phyloP scores from a whole-genome alignment of 2,329 filamentous ascomycete species.

The Cladosporium sp. region DNA sequence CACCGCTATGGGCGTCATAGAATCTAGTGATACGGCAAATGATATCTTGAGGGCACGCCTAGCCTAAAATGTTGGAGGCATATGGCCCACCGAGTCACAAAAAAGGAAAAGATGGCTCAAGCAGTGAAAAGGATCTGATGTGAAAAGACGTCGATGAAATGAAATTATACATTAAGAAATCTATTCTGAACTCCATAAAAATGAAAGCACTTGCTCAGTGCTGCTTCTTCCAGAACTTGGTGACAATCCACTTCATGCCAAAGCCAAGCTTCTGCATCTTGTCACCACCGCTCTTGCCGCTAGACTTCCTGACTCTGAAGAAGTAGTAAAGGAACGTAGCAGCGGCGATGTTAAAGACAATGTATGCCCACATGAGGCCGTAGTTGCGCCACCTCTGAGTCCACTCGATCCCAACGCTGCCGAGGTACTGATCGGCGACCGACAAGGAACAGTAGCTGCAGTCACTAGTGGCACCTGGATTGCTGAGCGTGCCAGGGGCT shows the following conservation, averaged over 20 bases:
- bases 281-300: slow-evolving; percentile 22
- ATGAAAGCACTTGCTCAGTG: not conserved
- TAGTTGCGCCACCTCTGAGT: slow-evolving; percentile 66
- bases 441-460: slow-evolving; percentile 53
- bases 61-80: not conserved
- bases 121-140: not conserved
- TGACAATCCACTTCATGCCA: slow-evolving; percentile 9
- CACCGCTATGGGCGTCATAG: not conserved
- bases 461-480: slow-evolving; percentile 44
- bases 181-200: not conserved
- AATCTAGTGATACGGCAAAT: no score
- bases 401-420: slow-evolving; percentile 44
- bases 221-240: slow-evolving; percentile 19
- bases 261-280: slow-evolving; percentile 15
- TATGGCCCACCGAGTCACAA: not conserved
- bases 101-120: not conserved
- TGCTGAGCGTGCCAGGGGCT: slow-evolving; percentile 45
- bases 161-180: not conserved
- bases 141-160: not conserved
- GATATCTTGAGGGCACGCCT: no score
- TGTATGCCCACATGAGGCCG: slow-evolving; percentile 67
- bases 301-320: slow-evolving; percentile 52
- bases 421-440: slow-evolving; percentile 51
- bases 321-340: slow-evolving; percentile 64
- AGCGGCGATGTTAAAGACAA: slow-evolving; percentile 62